These are phyloP conservation scores for Ophiocordyceps camponoti-leonardi DNA, from an alignment of 2,329 filamentous ascomycete genomes.

Conservation along the genomic window DNA sequence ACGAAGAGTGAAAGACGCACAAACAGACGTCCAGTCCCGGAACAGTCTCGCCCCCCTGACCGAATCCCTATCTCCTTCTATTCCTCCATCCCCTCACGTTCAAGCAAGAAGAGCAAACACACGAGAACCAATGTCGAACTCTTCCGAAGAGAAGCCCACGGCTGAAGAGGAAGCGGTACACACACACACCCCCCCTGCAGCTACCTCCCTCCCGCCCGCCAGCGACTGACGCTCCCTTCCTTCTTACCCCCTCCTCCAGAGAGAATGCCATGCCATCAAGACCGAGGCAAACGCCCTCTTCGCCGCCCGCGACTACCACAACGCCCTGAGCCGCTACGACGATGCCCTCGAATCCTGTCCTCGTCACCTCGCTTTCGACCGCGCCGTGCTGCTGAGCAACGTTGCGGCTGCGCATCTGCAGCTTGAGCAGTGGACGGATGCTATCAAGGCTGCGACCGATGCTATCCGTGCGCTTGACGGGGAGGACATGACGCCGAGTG, in stretches of 20 bases:
- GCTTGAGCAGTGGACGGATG: slow-evolving; percentile 69
- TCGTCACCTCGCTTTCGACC: slow-evolving; percentile 71
- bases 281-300: slow-evolving; percentile 67
- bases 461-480: slow-evolving; percentile 49
- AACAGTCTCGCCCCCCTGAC: too few species aligned
- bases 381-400: slow-evolving; percentile 77
- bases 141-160: not conserved
- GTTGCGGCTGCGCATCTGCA: slow-evolving; percentile 81
- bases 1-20: too few species aligned
- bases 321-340: slow-evolving; percentile 70
- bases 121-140: not conserved
- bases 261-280: slow-evolving; percentile 59
- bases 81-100: too few species aligned
- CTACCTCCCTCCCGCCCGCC: not conserved
- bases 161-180: not conserved
- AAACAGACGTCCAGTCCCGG: too few species aligned
- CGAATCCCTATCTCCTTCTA: too few species aligned
- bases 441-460: slow-evolving; percentile 53
- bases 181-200: not conserved
- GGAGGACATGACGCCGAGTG: slow-evolving; percentile 33
- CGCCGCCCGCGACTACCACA: slow-evolving; percentile 48
- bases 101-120: too few species aligned
- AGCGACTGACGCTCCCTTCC: too few species aligned
- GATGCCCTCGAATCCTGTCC: slow-evolving; percentile 65
- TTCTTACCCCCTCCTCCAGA: slow-evolving; percentile 25